These are phyloP conservation scores for Gossypium australe DNA, from an alignment of 345 rosid genomes.

Conservation along the genomic window DNA sequence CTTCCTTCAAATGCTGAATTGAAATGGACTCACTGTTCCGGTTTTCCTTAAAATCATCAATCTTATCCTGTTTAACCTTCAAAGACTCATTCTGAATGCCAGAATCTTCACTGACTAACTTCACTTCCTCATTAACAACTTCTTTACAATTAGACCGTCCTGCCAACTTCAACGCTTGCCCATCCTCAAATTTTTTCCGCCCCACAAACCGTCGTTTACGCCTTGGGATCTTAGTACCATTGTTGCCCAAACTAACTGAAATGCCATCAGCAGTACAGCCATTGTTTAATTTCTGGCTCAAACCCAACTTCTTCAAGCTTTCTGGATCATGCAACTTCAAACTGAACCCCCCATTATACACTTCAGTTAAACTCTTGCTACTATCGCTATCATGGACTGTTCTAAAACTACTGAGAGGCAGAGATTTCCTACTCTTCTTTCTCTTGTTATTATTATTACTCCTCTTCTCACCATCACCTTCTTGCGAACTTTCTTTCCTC, in stretches of 20 bases:
- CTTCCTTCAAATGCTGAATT: slow-evolving; percentile 34
- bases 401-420: slow-evolving; percentile 50
- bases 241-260: slow-evolving; percentile 45
- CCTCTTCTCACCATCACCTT: slow-evolving; percentile 34
- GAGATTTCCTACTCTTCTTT: slow-evolving; percentile 60
- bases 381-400: slow-evolving; percentile 30
- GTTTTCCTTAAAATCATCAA: slow-evolving; percentile 27
- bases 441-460: slow-evolving; percentile 22
- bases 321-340: slow-evolving; percentile 27
- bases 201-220: slow-evolving; percentile 80
- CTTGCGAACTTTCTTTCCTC: slow-evolving; percentile 43
- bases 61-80: slow-evolving; percentile 25
- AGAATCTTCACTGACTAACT: slow-evolving; percentile 32
- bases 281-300: slow-evolving; percentile 33
- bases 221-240: slow-evolving; percentile 57
- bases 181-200: slow-evolving; percentile 54
- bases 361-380: slow-evolving; percentile 41
- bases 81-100: slow-evolving; percentile 26
- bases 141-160: slow-evolving; percentile 29
- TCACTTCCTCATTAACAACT: slow-evolving; percentile 27
- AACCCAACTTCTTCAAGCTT: slow-evolving; percentile 36
- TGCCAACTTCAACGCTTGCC: slow-evolving; percentile 32
- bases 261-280: slow-evolving; percentile 37
- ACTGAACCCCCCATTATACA: slow-evolving; percentile 38
- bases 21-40: slow-evolving; percentile 22